phyloP scores from a whole-genome alignment of 2,329 filamentous ascomycete species.

The Sporothrix globosa region DNA sequence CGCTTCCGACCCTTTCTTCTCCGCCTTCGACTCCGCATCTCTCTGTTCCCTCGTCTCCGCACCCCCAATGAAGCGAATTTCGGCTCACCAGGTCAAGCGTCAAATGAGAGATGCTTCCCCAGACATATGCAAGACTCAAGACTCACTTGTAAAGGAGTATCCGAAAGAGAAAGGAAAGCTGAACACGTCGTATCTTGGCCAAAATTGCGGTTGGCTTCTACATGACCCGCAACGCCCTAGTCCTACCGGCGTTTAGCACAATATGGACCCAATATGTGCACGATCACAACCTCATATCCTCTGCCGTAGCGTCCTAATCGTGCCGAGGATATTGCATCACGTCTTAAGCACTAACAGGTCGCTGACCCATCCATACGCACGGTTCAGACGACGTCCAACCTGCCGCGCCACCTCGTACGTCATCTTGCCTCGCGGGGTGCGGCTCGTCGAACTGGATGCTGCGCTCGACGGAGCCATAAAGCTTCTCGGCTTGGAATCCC shows the following conservation, averaged over 20 bases:
- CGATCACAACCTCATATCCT: too few species aligned
- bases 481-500: slow-evolving; percentile 58
- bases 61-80: neutral
- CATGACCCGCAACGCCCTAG: too few species aligned
- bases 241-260: too few species aligned
- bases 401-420: slow-evolving; percentile 51
- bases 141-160: too few species aligned
- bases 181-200: too few species aligned
- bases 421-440: slow-evolving; percentile 59
- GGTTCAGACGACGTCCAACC: slow-evolving; percentile 53
- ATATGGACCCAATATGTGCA: too few species aligned
- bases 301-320: too few species aligned
- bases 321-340: neutral
- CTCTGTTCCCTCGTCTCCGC: neutral
- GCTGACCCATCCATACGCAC: slow-evolving; percentile 56
- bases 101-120: slow-evolving; percentile 3
- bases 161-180: too few species aligned
- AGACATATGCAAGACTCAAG: too few species aligned
- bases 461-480: slow-evolving; percentile 59
- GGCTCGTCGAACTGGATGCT: slow-evolving; percentile 65
- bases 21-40: neutral
- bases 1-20: neutral
- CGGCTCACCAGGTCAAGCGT: neutral
- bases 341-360: slow-evolving; percentile 47
- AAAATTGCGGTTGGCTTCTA: too few species aligned